phyloP scores from a whole-genome alignment of 1,284 basidiomycete species.

The Termitomyces sp. region DNA sequence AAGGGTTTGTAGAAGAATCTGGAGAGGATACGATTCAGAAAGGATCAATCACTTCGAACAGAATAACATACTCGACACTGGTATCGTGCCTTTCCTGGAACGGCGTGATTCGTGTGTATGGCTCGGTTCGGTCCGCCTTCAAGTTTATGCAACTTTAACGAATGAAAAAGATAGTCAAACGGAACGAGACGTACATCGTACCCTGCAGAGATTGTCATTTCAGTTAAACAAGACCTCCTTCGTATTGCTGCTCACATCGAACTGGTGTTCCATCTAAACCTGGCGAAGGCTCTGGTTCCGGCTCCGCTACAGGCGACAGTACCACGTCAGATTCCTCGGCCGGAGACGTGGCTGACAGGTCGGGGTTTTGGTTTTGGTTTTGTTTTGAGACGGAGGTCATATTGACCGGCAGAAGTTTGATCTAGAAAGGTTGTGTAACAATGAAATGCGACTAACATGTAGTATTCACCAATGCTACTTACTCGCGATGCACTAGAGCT shows the following conservation, averaged over 20 bases:
- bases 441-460: slow-evolving; percentile 15
- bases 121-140: slow-evolving; percentile 74
- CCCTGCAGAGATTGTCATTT: slow-evolving; percentile 27
- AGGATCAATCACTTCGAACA: slow-evolving; percentile 9
- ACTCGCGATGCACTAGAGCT: slow-evolving; percentile 1
- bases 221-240: slow-evolving; percentile 4
- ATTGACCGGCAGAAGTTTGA: slow-evolving; percentile 20
- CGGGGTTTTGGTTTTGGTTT: slow-evolving; percentile 31
- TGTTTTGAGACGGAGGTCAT: slow-evolving; percentile 25
- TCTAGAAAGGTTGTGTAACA: slow-evolving; percentile 8
- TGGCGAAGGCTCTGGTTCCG: slow-evolving; percentile 38
- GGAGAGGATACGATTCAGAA: slow-evolving; percentile 2
- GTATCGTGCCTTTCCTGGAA: slow-evolving; percentile 80
- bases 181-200: slow-evolving; percentile 40
- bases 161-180: slow-evolving; percentile 9
- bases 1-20: slow-evolving; percentile 83
- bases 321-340: slow-evolving; percentile 42
- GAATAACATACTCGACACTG: slow-evolving; percentile 62
- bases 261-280: slow-evolving; percentile 44
- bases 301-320: slow-evolving; percentile 29
- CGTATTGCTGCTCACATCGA: slow-evolving; percentile 35
- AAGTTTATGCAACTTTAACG: slow-evolving; percentile 15
- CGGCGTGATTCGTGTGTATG: slow-evolving; percentile 74
- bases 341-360: slow-evolving; percentile 39
- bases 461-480: slow-evolving; percentile 6